Base-by-base conservation (phyloP, 148 eudicot genomes). In the Agrostemma githago region DNA sequence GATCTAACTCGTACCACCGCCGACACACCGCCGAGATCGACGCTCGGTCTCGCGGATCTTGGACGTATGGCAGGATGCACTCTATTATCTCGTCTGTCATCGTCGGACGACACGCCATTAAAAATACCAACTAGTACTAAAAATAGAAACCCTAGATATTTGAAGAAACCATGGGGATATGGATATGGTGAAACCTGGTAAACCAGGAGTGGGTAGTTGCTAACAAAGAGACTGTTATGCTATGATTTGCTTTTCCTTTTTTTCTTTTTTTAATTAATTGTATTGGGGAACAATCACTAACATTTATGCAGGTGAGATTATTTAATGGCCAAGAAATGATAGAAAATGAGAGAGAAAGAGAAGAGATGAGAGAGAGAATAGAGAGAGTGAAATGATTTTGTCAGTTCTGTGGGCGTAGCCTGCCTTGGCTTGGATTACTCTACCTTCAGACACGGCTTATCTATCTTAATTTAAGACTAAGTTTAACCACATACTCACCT, bases 1-100 rank as follows among this genome's bases (percentile, higher is more conserved):
- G 71, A 41, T 94, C 98, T 58, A 91, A 76, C 64, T 87, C 86
- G 76, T 78, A 78, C 96, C 96, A 94, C 3, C 82, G 63, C 54
- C 81, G 70, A 75, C 96, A 91, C 0, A 88, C 96, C 40, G 80
- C 64, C 10, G 98, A 94, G 5, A 87, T 79, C 2, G 90, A 74
- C 3, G 81, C 89, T 5, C 96, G 80, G 82, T 94, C 98, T 4
- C 83, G 80, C 3, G 96, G 71, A 71, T 88, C 92, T 57, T 74
- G 48, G 19, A 94, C 73, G 79, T 88, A 88, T 26, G 86, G 88
- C 34, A 92, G 65, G n/a, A 90, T 85, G 38, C 90, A 86, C 71
- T 84, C 89, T 21, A 88, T 59, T 20, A 96, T 88, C 41, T 87
- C 86, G 66, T 86, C 91, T 5, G 90, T 84, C 81, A 85, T 79